phyloP scores from a whole-genome alignment of 2,329 filamentous ascomycete species.

The Helotiales sp. region DNA sequence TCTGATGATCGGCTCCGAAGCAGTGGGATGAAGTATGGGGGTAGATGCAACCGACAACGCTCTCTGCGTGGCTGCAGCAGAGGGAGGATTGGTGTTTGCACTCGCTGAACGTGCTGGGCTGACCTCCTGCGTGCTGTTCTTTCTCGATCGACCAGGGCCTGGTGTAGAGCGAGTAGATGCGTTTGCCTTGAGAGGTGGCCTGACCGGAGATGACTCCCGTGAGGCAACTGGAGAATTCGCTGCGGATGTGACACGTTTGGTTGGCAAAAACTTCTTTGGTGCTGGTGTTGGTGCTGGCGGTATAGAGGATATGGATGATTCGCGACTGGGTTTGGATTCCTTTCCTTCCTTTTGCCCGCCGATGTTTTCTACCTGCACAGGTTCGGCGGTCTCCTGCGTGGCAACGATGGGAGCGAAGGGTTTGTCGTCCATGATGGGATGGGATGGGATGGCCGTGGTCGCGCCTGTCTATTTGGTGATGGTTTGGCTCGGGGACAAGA shows the following conservation, averaged over 20 bases:
- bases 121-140: slow-evolving; percentile 67
- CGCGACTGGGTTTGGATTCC: slow-evolving; percentile 26
- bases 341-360: not conserved
- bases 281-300: too few species aligned
- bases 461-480: not conserved
- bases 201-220: slow-evolving; percentile 53
- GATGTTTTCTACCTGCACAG: slow-evolving; percentile 2
- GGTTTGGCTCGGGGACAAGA: slow-evolving; percentile 4
- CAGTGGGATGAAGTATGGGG: slow-evolving; percentile 65
- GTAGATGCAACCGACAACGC: slow-evolving; percentile 71
- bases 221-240: slow-evolving; percentile 53
- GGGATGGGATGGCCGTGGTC: not conserved
- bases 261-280: slow-evolving; percentile 38
- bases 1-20: slow-evolving; percentile 65
- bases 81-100: slow-evolving; percentile 58
- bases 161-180: slow-evolving; percentile 36
- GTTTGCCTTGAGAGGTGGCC: slow-evolving; percentile 38
- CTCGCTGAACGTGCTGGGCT: slow-evolving; percentile 62
- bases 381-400: slow-evolving; percentile 25
- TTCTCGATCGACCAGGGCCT: slow-evolving; percentile 60
- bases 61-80: slow-evolving; percentile 62
- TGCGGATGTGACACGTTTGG: slow-evolving; percentile 43
- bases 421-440: slow-evolving; percentile 30
- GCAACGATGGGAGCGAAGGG: slow-evolving; percentile 10
- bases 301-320: slow-evolving; percentile 35